These are phyloP conservation scores for Silene conica DNA, from an alignment of 148 eudicot genomes.

Conservation along the genomic window DNA sequence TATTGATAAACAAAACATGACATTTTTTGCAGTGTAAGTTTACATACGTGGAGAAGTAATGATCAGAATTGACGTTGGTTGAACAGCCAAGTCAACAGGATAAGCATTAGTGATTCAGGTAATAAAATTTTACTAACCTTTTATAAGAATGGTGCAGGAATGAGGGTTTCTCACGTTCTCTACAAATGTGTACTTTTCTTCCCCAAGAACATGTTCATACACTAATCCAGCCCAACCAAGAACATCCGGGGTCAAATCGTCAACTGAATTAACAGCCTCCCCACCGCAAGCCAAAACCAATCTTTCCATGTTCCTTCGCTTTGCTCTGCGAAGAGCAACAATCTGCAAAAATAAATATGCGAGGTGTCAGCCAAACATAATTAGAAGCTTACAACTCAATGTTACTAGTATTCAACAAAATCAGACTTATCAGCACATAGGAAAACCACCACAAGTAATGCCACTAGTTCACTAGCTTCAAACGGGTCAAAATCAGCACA, in stretches of 20 bases:
- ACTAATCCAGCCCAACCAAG: slow-evolving; percentile 99
- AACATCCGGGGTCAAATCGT: slow-evolving; percentile 78
- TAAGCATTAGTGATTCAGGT: no score
- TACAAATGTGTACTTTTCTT: slow-evolving; percentile 92
- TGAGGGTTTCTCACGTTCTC: slow-evolving; percentile 91
- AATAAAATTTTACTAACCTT: slow-evolving; percentile 42
- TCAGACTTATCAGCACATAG: not conserved
- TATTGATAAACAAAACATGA: no score
- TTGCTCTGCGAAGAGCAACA: slow-evolving; percentile 88
- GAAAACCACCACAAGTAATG: not conserved
- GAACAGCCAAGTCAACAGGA: no score
- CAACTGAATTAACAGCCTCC: slow-evolving; percentile 90
- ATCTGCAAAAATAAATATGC: slow-evolving; percentile 39
- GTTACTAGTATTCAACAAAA: no score
- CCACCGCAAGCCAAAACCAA: slow-evolving; percentile 97
- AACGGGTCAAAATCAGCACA: not conserved
- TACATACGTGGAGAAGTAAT: no score
- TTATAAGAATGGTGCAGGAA: slow-evolving; percentile 89
- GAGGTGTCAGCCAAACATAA: slow-evolving; percentile 10
- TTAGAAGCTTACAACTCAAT: not conserved
- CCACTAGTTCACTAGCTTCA: not conserved
- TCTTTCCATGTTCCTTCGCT: slow-evolving; percentile 94
- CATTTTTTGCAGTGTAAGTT: no score
- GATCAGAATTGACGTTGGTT: no score
- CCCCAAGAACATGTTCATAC: slow-evolving; percentile 93